These are phyloP conservation scores for Babesia sp. DNA, from an alignment of 169 alveolate species.

Conservation along the genomic window DNA sequence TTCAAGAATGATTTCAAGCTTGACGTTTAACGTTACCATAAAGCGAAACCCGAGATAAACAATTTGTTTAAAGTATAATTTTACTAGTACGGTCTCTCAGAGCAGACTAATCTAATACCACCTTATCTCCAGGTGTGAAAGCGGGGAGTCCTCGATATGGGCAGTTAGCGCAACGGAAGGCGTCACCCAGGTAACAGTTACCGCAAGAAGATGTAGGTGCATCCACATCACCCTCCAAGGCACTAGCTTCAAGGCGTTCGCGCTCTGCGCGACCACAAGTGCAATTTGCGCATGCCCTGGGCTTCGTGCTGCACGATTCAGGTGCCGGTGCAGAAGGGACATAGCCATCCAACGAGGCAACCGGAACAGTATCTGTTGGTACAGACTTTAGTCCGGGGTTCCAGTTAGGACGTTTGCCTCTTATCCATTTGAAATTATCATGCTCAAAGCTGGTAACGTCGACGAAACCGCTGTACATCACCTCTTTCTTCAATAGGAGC, in stretches of 20 bases:
- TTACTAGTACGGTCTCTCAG: not conserved
- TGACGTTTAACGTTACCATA: not conserved
- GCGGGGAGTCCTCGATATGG: slow-evolving; percentile 94
- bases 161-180: slow-evolving; percentile 92
- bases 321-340: slow-evolving; percentile 55
- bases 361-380: not conserved
- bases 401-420: slow-evolving; percentile 60
- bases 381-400: not conserved
- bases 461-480: slow-evolving; percentile 57
- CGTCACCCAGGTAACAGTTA: slow-evolving; percentile 92
- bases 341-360: slow-evolving; percentile 49
- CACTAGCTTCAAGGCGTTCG: slow-evolving; percentile 77
- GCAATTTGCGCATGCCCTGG: slow-evolving; percentile 93
- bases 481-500: slow-evolving; percentile 36
- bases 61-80: not conserved
- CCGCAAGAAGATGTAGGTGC: slow-evolving; percentile 88
- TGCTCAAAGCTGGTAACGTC: slow-evolving; percentile 33
- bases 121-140: slow-evolving; percentile 91
- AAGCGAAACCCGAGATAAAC: not conserved
- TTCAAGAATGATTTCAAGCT: slow-evolving; percentile 54
- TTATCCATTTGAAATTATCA: slow-evolving; percentile 12
- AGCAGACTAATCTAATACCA: slow-evolving; percentile 28
- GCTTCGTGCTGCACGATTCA: slow-evolving; percentile 86
- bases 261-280: slow-evolving; percentile 91
- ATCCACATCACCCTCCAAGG: slow-evolving; percentile 74